Evolutionary conservation across 306 rosid genomes (phyloP), one percentile per base, ranked within the genome.

Genomic region (Crataegus laevigata): DNA sequence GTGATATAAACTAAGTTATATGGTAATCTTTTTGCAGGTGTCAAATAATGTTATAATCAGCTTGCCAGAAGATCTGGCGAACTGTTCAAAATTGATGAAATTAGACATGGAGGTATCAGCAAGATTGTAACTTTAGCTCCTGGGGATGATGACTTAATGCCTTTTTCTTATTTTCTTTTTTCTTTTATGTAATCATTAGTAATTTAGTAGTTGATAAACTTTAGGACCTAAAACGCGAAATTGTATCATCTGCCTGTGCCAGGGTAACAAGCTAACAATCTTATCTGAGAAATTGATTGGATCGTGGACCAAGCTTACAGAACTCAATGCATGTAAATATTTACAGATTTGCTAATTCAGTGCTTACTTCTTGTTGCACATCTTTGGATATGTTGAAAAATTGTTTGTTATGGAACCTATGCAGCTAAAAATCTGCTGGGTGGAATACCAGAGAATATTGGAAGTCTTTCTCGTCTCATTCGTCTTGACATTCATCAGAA

Each of bases 401-500:
- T 66, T 72, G 73, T 71, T 61, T 45, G 58, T 75, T 75, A 45
- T 63, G 62, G 50, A 68, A 73, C 66, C 68, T 47, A 36, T 82
- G 80, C 94, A 94, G 98, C 98, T 67, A 94, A 90, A 88, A 94
- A 94, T 82, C 65, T 86, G 75, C 83, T 94, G 72, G 82, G 64
- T 61, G 81, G 79, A 70, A 78, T 94, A 75, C 98, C 98, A 54
- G 91, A 77, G 29, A 88, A 86, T 67, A 87, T 94, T 78, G 97
- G 97, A 80, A 84, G 82, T 72, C 94, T 94, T 75, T 87, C 94
- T 69, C 91, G 82, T 77, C 88, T 94, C 67, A 88, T 91, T 77
- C 90, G 96, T 67, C 88, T 94, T 74, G 92, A 94, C 80, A 84
- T 91, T 74, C 89, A 86, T 68, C 98, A 91, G 75, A 94, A 94